phyloP scores from a whole-genome alignment of 2,329 filamentous ascomycete genomes.

The Xylariaceae sp. region DNA sequence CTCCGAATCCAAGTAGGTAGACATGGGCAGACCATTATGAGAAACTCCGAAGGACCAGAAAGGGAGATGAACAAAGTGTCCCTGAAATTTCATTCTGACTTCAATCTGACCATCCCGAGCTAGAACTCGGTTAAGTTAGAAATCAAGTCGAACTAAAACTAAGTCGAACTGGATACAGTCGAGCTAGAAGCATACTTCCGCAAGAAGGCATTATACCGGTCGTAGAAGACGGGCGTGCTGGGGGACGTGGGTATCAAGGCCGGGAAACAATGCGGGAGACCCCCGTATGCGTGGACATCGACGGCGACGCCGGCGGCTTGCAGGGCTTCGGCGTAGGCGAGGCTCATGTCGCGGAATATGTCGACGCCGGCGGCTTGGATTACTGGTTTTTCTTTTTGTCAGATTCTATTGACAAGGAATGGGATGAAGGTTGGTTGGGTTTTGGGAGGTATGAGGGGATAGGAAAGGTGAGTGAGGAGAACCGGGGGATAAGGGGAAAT shows the following conservation, averaged over 20 bases:
- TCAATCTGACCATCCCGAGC: no score
- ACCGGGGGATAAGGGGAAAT: neutral
- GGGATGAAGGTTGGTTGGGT: no score
- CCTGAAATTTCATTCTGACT: no score
- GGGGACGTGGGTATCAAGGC: constrained; percentile 5
- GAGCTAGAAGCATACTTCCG: constrained; percentile 10
- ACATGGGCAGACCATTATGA: no score
- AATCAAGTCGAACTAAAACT: no score
- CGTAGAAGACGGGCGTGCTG: constrained; percentile 13
- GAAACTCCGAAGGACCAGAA: no score
- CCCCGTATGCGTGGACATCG: constrained; percentile 12
- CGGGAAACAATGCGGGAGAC: constrained; percentile 20
- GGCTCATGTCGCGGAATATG: constrained; percentile 14
- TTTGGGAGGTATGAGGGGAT: neutral
- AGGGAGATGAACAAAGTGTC: no score
- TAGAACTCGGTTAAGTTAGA: no score
- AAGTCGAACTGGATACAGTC: no score
- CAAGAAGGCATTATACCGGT: constrained; percentile 15
- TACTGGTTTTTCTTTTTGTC: constrained; percentile 2
- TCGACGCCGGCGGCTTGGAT: constrained; percentile 20
- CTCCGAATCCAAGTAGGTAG: no score
- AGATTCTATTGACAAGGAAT: no score
- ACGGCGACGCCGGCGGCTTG: constrained; percentile 6
- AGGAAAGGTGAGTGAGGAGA: no score
- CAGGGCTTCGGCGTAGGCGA: constrained; percentile 17